Evolutionary conservation across 2,329 filamentous ascomycete genomes (phyloP).

Genomic region (Hymenoscyphus salicellus): DNA sequence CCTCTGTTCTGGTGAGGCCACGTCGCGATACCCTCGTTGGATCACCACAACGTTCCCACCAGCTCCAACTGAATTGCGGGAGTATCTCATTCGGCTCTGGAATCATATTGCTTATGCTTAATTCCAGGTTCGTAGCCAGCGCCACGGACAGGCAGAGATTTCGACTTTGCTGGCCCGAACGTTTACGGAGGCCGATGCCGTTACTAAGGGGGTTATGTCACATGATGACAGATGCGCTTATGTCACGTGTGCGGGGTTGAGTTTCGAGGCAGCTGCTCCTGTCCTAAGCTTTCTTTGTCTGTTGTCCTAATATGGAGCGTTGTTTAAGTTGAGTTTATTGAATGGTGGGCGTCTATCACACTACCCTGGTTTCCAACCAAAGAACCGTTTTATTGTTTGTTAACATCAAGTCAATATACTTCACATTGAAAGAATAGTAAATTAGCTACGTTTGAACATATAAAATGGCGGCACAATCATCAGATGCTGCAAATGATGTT

Average conservation of each 20-base stretch:
- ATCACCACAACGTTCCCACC: constrained; percentile 2
- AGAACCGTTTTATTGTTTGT: not conserved
- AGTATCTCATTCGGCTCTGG: constrained; percentile 9
- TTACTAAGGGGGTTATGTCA: too few species aligned
- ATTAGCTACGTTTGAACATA: not conserved
- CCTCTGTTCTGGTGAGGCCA: constrained; percentile 18
- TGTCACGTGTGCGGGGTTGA: too few species aligned
- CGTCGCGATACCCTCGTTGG: not conserved
- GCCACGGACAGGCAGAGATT: constrained; percentile 13
- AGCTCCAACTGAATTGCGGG: constrained; percentile 7
- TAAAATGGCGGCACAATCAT: not conserved
- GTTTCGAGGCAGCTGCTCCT: too few species aligned
- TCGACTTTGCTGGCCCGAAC: constrained; percentile 11
- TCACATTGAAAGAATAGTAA: too few species aligned
- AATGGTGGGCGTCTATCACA: not conserved
- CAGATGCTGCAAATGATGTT: not conserved
- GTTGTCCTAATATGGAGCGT: too few species aligned
- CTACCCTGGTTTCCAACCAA: not conserved
- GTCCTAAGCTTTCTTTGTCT: too few species aligned
- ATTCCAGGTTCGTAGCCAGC: constrained; percentile 14
- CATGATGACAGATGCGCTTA: too few species aligned
- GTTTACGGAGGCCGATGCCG: too few species aligned
- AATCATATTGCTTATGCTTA: constrained; percentile 5
- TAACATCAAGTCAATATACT: too few species aligned
- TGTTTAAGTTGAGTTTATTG: not conserved